A percentile compares a stretch with the other conserved stretches of the same genome.
Conservation (phyloP, 2,329 filamentous ascomycete species). For the Trematosphaeria pertusa region DNA sequence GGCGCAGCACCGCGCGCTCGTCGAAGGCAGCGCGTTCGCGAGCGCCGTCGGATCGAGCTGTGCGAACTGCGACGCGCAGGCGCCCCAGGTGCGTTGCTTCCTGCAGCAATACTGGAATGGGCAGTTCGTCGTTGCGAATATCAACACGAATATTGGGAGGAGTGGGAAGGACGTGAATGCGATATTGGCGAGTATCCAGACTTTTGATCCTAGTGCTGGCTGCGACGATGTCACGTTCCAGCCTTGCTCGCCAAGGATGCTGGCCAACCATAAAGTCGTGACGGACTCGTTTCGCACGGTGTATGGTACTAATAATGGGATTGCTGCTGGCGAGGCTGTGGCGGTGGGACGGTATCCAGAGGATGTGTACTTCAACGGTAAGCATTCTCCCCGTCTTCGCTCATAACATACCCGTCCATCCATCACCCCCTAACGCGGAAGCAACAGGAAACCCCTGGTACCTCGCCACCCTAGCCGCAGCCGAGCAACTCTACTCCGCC, state of each 20-base stretch:
- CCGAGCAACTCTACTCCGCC: slow-evolving; percentile 81
- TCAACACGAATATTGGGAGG: slow-evolving; percentile 64
- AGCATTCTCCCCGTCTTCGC: background rate
- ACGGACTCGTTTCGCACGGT: slow-evolving; percentile 76
- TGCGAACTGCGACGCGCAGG: slow-evolving; percentile 66
- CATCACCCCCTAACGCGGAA: too few species aligned
- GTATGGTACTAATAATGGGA: slow-evolving; percentile 73
- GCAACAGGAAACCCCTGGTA: slow-evolving; percentile 75
- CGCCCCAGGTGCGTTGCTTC: slow-evolving; percentile 76
- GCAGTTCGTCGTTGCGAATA: slow-evolving; percentile 72
- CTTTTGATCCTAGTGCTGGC: slow-evolving; percentile 70
- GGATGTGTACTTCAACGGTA: slow-evolving; percentile 73
- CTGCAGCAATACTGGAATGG: slow-evolving; percentile 76
- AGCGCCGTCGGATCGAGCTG: slow-evolving; percentile 67
- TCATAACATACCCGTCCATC: too few species aligned
- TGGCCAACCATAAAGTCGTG: slow-evolving; percentile 78
- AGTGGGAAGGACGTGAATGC: slow-evolving; percentile 76
- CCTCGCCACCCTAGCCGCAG: slow-evolving; percentile 75
- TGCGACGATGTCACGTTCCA: slow-evolving; percentile 79
- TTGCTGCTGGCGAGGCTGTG: slow-evolving; percentile 63
- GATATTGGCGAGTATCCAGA: slow-evolving; percentile 61
- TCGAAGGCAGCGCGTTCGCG: slow-evolving; percentile 72
- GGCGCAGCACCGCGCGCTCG: slow-evolving; percentile 69
- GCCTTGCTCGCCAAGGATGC: slow-evolving; percentile 66
- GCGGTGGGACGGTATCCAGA: slow-evolving; percentile 53